A percentile compares a stretch with the other conserved stretches of the same genome.
Conservation (phyloP, 305 asterid genomes). For the Salvia sclarea region DNA sequence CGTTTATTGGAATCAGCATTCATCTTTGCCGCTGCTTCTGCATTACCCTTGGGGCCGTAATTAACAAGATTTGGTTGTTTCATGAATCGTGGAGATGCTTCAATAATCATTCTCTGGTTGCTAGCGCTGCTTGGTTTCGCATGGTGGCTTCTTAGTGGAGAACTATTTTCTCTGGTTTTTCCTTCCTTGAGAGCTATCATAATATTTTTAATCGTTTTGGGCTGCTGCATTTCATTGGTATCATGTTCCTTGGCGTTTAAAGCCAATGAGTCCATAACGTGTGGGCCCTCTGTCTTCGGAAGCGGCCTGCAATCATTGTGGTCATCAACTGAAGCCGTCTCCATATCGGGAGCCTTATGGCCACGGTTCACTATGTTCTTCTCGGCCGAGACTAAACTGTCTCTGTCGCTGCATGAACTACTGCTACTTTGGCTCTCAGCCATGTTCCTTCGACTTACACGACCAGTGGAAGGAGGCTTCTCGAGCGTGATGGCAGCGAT, state of each 20-base stretch:
- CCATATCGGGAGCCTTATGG: conserved; percentile 42
- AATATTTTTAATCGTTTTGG: conserved; percentile 62
- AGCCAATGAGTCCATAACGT: conserved; percentile 33
- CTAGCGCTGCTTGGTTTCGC: conserved; percentile 41
- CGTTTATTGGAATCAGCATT: conserved; percentile 50
- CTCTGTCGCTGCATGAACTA: conserved; percentile 93
- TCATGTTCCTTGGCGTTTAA: conserved; percentile 40
- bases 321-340: conserved; percentile 47
- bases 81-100: conserved; percentile 60
- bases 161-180: conserved; percentile 72
- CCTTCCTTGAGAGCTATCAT: conserved; percentile 89
- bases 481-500: conserved; percentile 38
- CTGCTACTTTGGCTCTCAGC: conserved; percentile 88
- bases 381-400: conserved; percentile 61
- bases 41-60: conserved; percentile 46
- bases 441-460: conserved; percentile 55
- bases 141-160: conserved; percentile 71
- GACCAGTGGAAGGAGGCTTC: conserved; percentile 44
- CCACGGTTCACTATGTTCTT: conserved; percentile 45
- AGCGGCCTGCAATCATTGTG: conserved; percentile 38
- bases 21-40: conserved; percentile 50
- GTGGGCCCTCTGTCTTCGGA: conserved; percentile 39
- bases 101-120: conserved; percentile 47
- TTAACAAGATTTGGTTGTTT: conserved; percentile 44
- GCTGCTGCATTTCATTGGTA: conserved; percentile 57